Base-by-base conservation (phyloP, 2,329 filamentous ascomycete genomes). In the Fonsecaea pugnacius region DNA sequence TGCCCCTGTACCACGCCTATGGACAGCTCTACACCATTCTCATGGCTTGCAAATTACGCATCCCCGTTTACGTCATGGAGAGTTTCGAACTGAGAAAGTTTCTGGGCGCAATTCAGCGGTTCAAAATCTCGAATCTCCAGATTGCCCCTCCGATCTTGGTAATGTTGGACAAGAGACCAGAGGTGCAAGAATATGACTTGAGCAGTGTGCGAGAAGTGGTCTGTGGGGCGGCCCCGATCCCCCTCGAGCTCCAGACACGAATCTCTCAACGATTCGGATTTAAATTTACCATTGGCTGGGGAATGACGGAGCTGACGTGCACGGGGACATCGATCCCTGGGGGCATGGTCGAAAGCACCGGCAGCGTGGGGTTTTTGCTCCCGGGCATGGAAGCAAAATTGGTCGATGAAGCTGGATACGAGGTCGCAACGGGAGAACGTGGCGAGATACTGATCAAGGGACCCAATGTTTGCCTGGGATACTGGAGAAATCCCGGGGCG, bases 341-440 rank as follows among this genome's bases (percentile, higher is more conserved):
- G 73, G n/a, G 73, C 54, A 69, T 71, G 7, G 78, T 80, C 46
- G 72, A 75, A 21, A 76, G 84, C 77, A 82, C 78, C 1, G 81
- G 77, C 12, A 83, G 81, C 46, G 80, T 85, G 10, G 83, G 83
- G 4, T 72, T 77, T 4, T 72, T 78, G 1, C 62, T 83, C 5
- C 73, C 79, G 0, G 80, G 79, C 46, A 69, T 66, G 6, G 64
- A 70, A n/a, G 63, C 64, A 6, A 89, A 89, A 70, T 78, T 96
- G 3, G 76, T 95, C 16, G 86, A 85, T 4, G 77, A 82, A 1
- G 88, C 92, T 63, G 90, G 90, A 1, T 79, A 81, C 4, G 91
- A 94, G 73, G 82, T 95, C 58, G 88, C 83, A 0, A 83, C 79
- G 12, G 86, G 64, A 75, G 53, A 65, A 36, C 80, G 83, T 0